Conservation (phyloP, 23 red algal species). For the Gracilaria gracilis region DNA sequence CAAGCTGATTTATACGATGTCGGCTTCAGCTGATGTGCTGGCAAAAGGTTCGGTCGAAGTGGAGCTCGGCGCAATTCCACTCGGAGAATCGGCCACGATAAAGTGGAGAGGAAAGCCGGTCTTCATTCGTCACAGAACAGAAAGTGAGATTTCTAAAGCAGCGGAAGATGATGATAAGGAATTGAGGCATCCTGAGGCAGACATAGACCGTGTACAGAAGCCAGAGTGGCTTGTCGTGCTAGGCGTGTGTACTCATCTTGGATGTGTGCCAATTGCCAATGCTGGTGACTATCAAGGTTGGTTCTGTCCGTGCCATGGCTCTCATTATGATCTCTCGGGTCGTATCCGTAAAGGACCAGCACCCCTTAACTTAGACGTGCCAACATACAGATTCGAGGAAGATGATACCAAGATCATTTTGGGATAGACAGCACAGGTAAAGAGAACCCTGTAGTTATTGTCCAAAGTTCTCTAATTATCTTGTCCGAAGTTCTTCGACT, state of each 20-base stretch:
- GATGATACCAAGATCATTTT: slow-evolving; percentile 96
- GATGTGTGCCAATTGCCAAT: slow-evolving; percentile 97
- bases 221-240: slow-evolving; percentile 97
- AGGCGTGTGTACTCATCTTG: slow-evolving; percentile 98
- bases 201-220: slow-evolving; percentile 81
- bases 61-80: slow-evolving; percentile 82
- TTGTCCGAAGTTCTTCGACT: neutral
- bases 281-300: slow-evolving; percentile 98
- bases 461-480: neutral
- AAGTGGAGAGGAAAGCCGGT: slow-evolving; percentile 99
- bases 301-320: slow-evolving; percentile 99
- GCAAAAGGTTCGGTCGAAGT: slow-evolving; percentile 93
- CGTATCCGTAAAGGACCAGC: slow-evolving; percentile 99
- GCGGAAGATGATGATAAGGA: slow-evolving; percentile 84
- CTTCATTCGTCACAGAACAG: slow-evolving; percentile 96
- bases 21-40: slow-evolving; percentile 94
- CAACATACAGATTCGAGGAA: slow-evolving; percentile 90
- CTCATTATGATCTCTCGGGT: slow-evolving; percentile 96
- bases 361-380: slow-evolving; percentile 95
- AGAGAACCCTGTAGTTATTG: slow-evolving; percentile 26
- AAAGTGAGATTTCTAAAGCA: slow-evolving; percentile 84
- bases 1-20: slow-evolving; percentile 97
- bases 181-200: slow-evolving; percentile 86
- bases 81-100: slow-evolving; percentile 91
- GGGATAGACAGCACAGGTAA: slow-evolving; percentile 65